These are phyloP conservation scores for Cordyceps cicadae DNA, from an alignment of 2,329 filamentous ascomycete species.

Conservation along the genomic window DNA sequence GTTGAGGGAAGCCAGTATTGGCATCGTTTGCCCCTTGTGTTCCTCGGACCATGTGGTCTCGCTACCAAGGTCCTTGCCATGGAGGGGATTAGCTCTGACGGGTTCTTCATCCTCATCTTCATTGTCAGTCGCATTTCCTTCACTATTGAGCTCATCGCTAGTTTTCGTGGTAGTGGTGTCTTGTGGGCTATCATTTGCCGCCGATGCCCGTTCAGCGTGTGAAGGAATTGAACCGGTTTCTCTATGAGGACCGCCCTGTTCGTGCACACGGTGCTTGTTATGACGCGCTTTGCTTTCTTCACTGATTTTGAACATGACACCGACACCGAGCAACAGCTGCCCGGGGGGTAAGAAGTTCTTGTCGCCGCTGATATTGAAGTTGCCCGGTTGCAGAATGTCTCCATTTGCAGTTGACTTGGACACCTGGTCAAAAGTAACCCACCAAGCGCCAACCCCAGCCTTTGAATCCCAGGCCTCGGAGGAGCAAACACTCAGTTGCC, in stretches of 20 bases:
- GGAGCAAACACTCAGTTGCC: slow-evolving; percentile 72
- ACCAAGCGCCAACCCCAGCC: slow-evolving; percentile 91
- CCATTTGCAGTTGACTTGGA: slow-evolving; percentile 75
- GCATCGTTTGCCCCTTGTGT: not conserved
- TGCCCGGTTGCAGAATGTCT: slow-evolving; percentile 69
- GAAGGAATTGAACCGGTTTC: not conserved
- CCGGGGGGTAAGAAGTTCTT: slow-evolving; percentile 89
- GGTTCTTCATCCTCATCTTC: slow-evolving; percentile 17
- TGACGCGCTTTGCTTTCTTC: slow-evolving; percentile 79
- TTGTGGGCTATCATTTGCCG: not conserved
- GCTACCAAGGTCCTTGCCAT: not conserved
- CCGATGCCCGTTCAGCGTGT: not conserved
- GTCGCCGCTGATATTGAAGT: slow-evolving; percentile 73
- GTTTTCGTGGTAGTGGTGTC: not conserved
- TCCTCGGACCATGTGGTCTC: not conserved
- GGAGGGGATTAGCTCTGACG: slow-evolving; percentile 11
- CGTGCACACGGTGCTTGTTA: slow-evolving; percentile 52
- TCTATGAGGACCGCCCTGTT: slow-evolving; percentile 18
- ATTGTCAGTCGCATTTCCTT: slow-evolving; percentile 11
- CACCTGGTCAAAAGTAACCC: slow-evolving; percentile 85
- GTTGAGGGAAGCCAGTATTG: not conserved
- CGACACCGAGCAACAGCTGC: slow-evolving; percentile 80
- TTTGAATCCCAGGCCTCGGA: slow-evolving; percentile 95
- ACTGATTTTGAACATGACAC: slow-evolving; percentile 78
- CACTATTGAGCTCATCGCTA: not conserved